phyloP scores from a whole-genome alignment of 352 stramenopile genomes.

The Globisporangium paroecandrum region DNA sequence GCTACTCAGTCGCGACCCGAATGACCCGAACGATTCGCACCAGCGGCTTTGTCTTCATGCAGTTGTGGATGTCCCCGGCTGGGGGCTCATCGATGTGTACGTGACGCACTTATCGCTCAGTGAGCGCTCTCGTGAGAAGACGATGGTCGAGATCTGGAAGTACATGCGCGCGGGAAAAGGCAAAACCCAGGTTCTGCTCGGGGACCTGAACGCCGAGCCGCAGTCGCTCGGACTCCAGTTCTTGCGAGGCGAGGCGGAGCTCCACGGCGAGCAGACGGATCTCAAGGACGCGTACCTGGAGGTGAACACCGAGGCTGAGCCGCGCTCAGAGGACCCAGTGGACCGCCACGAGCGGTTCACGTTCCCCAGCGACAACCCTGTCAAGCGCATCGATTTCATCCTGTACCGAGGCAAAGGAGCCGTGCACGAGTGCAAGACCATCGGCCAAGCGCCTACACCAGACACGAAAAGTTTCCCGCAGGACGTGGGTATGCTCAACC shows the following conservation, averaged over 20 bases:
- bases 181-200: constrained; percentile 72
- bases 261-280: constrained; percentile 56
- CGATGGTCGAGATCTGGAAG: constrained; percentile 76
- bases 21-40: constrained; percentile 82
- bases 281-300: constrained; percentile 79
- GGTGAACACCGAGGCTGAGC: constrained; percentile 52
- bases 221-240: constrained; percentile 78
- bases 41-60: constrained; percentile 83
- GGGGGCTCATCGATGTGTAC: constrained; percentile 79
- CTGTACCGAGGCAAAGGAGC: constrained; percentile 62
- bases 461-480: constrained; percentile 54
- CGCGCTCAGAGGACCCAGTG: constrained; percentile 37
- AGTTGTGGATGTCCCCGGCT: constrained; percentile 59
- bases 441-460: constrained; percentile 67
- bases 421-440: constrained; percentile 66
- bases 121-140: constrained; percentile 65
- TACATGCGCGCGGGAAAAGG: constrained; percentile 69
- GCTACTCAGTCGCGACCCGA: constrained; percentile 71
- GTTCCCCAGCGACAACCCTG: constrained; percentile 80
- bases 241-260: constrained; percentile 52
- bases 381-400: constrained; percentile 88
- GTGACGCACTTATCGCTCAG: constrained; percentile 85
- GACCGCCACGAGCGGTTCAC: constrained; percentile 69
- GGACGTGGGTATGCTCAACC: constrained; percentile 77
- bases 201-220: constrained; percentile 86